Percentiles rank a stretch among this genome's conserved stretches.
phyloP scores from a whole-genome alignment of 441 rosid genomes.

The Adansonia grandidieri region DNA sequence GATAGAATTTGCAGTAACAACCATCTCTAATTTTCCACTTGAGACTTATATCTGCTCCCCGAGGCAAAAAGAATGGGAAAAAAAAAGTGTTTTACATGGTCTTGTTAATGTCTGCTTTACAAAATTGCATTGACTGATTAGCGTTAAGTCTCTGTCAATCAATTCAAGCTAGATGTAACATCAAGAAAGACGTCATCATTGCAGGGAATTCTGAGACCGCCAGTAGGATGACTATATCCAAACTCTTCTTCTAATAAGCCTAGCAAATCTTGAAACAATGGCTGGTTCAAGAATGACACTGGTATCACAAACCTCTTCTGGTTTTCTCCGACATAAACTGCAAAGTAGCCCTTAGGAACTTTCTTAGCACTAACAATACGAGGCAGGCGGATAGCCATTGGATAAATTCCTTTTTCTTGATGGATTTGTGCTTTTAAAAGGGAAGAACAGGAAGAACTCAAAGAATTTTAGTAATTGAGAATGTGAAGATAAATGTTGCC shows the following conservation, averaged over 20 bases:
- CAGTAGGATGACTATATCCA: constrained; percentile 38
- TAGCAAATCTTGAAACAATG: constrained; percentile 11
- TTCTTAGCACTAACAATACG: constrained; percentile 25
- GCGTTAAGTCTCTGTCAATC: neutral
- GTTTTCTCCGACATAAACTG: constrained; percentile 54
- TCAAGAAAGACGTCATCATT: constrained; percentile 26
- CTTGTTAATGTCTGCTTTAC: neutral
- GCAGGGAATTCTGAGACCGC: constrained; percentile 39
- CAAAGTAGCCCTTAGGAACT: constrained; percentile 53
- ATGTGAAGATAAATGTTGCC: constrained; percentile 5
- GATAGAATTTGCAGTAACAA: neutral
- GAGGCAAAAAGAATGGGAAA: neutral
- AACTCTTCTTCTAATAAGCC: constrained; percentile 37
- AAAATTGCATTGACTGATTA: neutral
- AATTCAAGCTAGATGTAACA: constrained; percentile 28
- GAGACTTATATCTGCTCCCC: neutral
- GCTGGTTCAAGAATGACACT: neutral
- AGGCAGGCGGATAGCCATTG: constrained; percentile 28
- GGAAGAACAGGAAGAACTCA: neutral
- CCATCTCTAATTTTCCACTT: neutral
- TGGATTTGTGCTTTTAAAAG: neutral
- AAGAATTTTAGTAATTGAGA: neutral
- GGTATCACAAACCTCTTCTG: constrained; percentile 28
- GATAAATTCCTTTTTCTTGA: neutral
- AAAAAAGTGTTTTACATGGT: neutral